A percentile compares a stretch with the other conserved stretches of the same genome.
These are phyloP conservation scores for Suillus spraguei DNA, from an alignment of 768 basidiomycete species.

Conservation along the genomic window DNA sequence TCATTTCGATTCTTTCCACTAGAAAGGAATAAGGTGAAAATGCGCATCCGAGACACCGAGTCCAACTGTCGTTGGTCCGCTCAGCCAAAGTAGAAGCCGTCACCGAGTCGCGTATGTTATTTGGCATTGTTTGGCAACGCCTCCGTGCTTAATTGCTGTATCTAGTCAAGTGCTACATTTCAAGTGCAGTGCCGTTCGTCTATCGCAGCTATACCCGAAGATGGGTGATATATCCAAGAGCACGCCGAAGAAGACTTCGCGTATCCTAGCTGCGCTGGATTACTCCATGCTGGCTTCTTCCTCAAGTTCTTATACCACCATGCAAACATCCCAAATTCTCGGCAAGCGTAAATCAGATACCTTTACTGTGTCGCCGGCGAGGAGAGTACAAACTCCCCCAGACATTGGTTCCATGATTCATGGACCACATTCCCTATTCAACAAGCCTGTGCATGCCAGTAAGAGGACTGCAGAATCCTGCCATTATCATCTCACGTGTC, in stretches of 20 bases:
- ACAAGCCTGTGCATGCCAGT: slow-evolving; percentile 2
- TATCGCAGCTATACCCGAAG: not conserved
- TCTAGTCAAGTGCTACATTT: not conserved
- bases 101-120: not conserved
- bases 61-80: not conserved
- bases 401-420: slow-evolving; percentile 1
- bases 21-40: not conserved
- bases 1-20: not conserved
- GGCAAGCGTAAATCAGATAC: slow-evolving; percentile 11
- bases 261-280: slow-evolving; percentile 19
- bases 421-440: slow-evolving; percentile 1
- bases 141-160: slow-evolving; percentile 9
- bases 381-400: not conserved
- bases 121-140: slow-evolving; percentile 7
- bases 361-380: not conserved
- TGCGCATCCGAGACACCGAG: not conserved
- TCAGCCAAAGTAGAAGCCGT: not conserved
- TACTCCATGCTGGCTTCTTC: slow-evolving; percentile 4
- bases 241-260: slow-evolving; percentile 8
- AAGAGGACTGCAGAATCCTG: not conserved
- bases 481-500: not conserved
- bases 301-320: not conserved
- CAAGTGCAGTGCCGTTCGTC: slow-evolving; percentile 4
- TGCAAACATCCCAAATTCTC: slow-evolving; percentile 3
- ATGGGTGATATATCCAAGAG: slow-evolving; percentile 11